Evolutionary conservation across 2,329 filamentous ascomycete species (phyloP).

Genomic region (Ceratocystis papillata): DNA sequence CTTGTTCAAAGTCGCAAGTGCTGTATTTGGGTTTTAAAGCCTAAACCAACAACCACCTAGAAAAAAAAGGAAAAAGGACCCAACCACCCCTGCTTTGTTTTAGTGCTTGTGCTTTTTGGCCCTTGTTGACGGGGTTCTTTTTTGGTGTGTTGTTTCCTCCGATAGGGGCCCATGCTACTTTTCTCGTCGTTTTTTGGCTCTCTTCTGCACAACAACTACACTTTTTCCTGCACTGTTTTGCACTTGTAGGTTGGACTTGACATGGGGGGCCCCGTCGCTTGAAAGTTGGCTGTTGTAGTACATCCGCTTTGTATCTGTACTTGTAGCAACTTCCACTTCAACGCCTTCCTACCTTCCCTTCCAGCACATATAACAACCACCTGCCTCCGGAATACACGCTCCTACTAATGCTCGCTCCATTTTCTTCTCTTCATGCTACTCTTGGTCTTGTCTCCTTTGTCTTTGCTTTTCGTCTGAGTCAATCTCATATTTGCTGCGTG

Average conservation of each 20-base stretch:
- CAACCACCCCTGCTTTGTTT: neutral
- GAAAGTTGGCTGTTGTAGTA: neutral
- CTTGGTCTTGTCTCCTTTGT: neutral
- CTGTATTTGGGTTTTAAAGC: neutral
- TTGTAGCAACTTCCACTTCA: neutral
- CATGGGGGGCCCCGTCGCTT: neutral
- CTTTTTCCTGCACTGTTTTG: neutral
- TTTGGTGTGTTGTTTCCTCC: constrained; percentile 13
- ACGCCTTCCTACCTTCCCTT: neutral
- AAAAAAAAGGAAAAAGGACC: neutral
- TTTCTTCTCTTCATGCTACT: neutral
- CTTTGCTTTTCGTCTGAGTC: constrained; percentile 7
- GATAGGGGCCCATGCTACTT: neutral
- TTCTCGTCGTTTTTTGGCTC: neutral
- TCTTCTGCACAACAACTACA: too few species aligned
- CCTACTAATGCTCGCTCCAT: too few species aligned
- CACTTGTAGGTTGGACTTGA: neutral
- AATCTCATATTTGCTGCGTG: neutral
- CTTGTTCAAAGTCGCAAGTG: neutral
- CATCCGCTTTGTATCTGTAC: neutral
- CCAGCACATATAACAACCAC: neutral
- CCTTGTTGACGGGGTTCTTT: constrained; percentile 9
- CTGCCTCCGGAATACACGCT: neutral
- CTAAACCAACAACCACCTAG: neutral
- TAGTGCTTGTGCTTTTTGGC: constrained; percentile 13